phyloP scores from a whole-genome alignment of 345 rosid species.

The Lumnitzera littorea region DNA sequence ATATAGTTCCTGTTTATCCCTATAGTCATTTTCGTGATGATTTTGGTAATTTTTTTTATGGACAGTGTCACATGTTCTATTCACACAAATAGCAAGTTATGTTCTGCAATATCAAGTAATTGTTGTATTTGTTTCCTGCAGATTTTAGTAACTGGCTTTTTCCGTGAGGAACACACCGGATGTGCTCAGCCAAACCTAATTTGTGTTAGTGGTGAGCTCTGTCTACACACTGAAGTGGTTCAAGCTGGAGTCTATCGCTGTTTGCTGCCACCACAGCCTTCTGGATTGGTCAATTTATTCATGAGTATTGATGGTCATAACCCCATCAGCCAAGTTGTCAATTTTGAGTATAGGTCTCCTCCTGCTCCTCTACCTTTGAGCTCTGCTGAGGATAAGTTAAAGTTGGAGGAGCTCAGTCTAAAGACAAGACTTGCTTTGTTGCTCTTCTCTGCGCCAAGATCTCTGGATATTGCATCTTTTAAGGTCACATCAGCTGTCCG shows the following conservation, averaged over 20 bases:
- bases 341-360: slow-evolving; percentile 60
- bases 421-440: slow-evolving; percentile 75
- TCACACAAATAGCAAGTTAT: too few relatives aligned
- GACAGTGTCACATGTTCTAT: too few relatives aligned
- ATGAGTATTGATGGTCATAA: slow-evolving; percentile 71
- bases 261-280: slow-evolving; percentile 51
- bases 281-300: slow-evolving; percentile 59
- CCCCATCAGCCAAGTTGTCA: slow-evolving; percentile 71
- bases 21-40: too few relatives aligned
- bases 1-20: too few relatives aligned
- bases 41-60: too few relatives aligned
- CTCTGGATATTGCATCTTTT: slow-evolving; percentile 44
- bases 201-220: slow-evolving; percentile 67
- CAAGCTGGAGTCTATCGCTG: slow-evolving; percentile 87
- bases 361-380: slow-evolving; percentile 22
- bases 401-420: slow-evolving; percentile 63
- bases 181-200: slow-evolving; percentile 48
- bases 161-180: slow-evolving; percentile 43
- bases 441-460: slow-evolving; percentile 63
- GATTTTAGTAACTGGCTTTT: not conserved
- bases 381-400: slow-evolving; percentile 37
- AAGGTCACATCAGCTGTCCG: slow-evolving; percentile 37
- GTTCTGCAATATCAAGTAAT: too few relatives aligned
- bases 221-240: slow-evolving; percentile 50
- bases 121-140: not conserved